Percentiles rank a stretch among this genome's conserved stretches.
Conservation (phyloP, 305 asterid genomes). For the Fraxinus sp. region DNA sequence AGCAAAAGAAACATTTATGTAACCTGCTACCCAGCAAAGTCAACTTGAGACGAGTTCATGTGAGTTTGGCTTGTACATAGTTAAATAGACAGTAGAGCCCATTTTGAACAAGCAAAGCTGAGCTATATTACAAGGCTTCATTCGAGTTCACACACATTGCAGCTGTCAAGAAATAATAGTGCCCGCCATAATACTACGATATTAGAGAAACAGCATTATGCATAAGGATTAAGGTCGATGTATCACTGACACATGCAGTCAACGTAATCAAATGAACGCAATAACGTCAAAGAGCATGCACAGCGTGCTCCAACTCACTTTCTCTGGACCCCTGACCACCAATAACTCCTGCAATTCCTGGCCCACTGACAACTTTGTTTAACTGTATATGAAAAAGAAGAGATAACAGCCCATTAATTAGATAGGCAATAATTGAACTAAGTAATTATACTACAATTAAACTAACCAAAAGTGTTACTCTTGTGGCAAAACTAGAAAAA, state of each 20-base stretch:
- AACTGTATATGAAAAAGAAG: slow-evolving; percentile 47
- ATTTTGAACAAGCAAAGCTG: background rate
- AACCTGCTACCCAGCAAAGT: background rate
- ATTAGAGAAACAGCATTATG: background rate
- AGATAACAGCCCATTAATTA: slow-evolving; percentile 1
- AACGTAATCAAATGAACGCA: background rate
- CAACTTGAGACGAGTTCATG: background rate
- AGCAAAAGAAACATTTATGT: background rate
- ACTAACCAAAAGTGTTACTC: background rate
- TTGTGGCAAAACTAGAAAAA: background rate
- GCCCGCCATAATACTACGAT: too few species aligned
- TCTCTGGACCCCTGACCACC: slow-evolving; percentile 75
- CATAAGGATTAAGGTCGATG: background rate
- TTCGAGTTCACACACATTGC: background rate
- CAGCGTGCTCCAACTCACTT: slow-evolving; percentile 52
- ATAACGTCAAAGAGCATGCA: background rate
- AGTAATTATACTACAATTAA: background rate
- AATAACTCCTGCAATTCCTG: slow-evolving; percentile 47
- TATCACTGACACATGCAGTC: slow-evolving; percentile 12
- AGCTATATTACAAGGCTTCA: background rate
- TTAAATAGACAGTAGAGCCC: background rate
- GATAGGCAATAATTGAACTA: background rate
- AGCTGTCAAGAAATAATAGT: background rate
- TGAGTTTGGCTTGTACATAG: background rate
- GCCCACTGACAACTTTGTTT: slow-evolving; percentile 59